phyloP scores from a whole-genome alignment of 2,329 filamentous ascomycete species.

The Chrysosporium keratinophilum region DNA sequence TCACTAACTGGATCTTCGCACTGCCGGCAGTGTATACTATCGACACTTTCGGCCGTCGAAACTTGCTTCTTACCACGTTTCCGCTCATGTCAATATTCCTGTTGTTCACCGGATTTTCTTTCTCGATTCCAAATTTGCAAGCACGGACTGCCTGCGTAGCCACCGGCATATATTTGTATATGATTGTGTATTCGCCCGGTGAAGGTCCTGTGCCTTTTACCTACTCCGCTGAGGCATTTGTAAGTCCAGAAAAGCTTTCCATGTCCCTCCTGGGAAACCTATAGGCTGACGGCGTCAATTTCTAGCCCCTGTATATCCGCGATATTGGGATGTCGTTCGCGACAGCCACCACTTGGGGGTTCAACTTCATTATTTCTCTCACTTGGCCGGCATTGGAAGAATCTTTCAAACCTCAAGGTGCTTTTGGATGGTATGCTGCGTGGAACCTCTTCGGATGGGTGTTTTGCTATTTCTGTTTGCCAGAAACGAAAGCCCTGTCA shows the following conservation, averaged over 20 bases:
- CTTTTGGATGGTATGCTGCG: constrained; percentile 41
- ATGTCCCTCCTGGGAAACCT: not conserved
- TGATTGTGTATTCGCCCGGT: constrained; percentile 36
- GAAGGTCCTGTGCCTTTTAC: constrained; percentile 31
- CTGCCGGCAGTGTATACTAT: constrained; percentile 56
- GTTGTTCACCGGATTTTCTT: constrained; percentile 51
- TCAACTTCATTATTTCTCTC: constrained; percentile 38
- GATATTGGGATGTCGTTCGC: constrained; percentile 34
- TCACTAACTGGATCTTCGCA: constrained; percentile 55
- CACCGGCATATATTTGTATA: constrained; percentile 24
- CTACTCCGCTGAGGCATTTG: constrained; percentile 50
- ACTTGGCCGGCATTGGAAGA: constrained; percentile 37
- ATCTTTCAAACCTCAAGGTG: constrained; percentile 36
- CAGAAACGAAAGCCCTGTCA: constrained; percentile 31
- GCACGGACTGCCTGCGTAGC: constrained; percentile 22
- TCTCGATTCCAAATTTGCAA: constrained; percentile 38
- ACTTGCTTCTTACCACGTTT: constrained; percentile 54
- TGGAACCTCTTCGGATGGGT: constrained; percentile 39
- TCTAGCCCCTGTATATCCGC: constrained; percentile 30
- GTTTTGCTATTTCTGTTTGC: constrained; percentile 36
- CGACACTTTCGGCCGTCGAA: constrained; percentile 53
- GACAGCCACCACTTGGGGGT: constrained; percentile 41
- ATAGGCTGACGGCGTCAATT: not conserved
- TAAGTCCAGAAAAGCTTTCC: constrained; percentile 1
- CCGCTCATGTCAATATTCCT: constrained; percentile 57